Percentiles rank a stretch among this genome's conserved stretches.
These are phyloP conservation scores for Handroanthus guayacan DNA, from an alignment of 257 asterid genomes.

Conservation along the genomic window DNA sequence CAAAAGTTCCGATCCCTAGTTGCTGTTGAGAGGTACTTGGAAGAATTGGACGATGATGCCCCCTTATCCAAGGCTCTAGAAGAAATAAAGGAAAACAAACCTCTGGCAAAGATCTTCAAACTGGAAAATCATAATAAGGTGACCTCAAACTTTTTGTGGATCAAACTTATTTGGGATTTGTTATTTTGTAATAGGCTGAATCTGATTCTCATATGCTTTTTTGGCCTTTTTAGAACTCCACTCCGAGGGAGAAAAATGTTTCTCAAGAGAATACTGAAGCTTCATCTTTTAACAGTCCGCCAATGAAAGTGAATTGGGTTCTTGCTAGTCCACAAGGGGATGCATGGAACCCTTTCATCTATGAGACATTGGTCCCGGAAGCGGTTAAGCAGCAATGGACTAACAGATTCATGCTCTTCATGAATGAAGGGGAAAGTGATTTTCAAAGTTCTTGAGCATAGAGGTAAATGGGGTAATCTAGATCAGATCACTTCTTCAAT, in stretches of 20 bases:
- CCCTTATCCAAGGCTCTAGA: conserved; percentile 61
- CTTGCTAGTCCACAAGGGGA: conserved; percentile 67
- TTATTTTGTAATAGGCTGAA: neutral
- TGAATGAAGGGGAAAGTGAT: conserved; percentile 45
- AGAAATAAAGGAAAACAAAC: conserved; percentile 60
- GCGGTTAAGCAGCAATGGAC: conserved; percentile 74
- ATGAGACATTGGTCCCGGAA: conserved; percentile 54
- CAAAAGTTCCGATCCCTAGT: conserved; percentile 68
- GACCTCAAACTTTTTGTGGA: conserved; percentile 25
- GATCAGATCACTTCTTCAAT: neutral
- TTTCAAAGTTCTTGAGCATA: conserved; percentile 32
- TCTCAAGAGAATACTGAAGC: conserved; percentile 29
- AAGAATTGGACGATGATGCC: conserved; percentile 53
- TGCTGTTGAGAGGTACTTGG: conserved; percentile 64
- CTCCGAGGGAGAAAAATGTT: conserved; percentile 39
- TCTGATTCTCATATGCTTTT: conserved; percentile 10
- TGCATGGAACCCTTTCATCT: conserved; percentile 67
- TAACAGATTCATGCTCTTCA: conserved; percentile 55
- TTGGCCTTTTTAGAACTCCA: conserved; percentile 43
- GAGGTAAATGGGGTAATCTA: conserved; percentile 28
- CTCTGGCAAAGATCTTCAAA: conserved; percentile 61
- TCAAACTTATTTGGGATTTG: conserved; percentile 9
- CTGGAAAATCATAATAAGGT: conserved; percentile 54
- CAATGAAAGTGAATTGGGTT: conserved; percentile 77
- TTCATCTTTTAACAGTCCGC: conserved; percentile 54